phyloP scores from a whole-genome alignment of 2,329 filamentous ascomycete genomes.

The Paecilomyces sp. region DNA sequence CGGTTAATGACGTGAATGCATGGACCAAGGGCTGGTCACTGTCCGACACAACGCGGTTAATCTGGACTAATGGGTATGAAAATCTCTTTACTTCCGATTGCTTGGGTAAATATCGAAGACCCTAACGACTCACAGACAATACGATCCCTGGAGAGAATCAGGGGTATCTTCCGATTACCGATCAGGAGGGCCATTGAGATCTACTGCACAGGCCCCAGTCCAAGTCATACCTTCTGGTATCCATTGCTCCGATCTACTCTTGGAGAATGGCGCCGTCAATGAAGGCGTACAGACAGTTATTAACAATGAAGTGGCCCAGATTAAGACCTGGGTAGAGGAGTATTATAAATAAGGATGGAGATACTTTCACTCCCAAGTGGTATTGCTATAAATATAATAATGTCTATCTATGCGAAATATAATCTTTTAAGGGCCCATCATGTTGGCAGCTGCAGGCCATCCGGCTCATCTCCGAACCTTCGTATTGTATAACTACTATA shows the following conservation, averaged over 20 bases:
- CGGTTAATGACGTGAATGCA: conserved; percentile 43
- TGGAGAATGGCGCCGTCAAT: conserved; percentile 42
- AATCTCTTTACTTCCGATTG: background rate
- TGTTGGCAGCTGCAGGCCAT: background rate
- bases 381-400: background rate
- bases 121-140: conserved; percentile 31
- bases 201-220: conserved; percentile 43
- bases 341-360: conserved; percentile 16
- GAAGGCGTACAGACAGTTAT: conserved; percentile 43
- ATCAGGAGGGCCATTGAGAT: conserved; percentile 47
- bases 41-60: conserved; percentile 45
- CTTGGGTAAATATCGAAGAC: background rate
- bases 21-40: conserved; percentile 51
- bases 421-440: background rate
- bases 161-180: conserved; percentile 47
- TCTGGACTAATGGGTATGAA: conserved; percentile 50
- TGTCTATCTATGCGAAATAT: too few relatives aligned
- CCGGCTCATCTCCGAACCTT: background rate
- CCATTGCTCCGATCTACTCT: conserved; percentile 50
- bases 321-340: conserved; percentile 49
- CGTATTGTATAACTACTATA: too few relatives aligned
- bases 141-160: conserved; percentile 53
- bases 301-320: conserved; percentile 42
- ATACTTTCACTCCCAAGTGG: too few relatives aligned
- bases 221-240: conserved; percentile 47